Percentiles rank a stretch among this genome's conserved stretches.
phyloP scores from a whole-genome alignment of 1,284 basidiomycete genomes.

The Salmacisia buchloeana region DNA sequence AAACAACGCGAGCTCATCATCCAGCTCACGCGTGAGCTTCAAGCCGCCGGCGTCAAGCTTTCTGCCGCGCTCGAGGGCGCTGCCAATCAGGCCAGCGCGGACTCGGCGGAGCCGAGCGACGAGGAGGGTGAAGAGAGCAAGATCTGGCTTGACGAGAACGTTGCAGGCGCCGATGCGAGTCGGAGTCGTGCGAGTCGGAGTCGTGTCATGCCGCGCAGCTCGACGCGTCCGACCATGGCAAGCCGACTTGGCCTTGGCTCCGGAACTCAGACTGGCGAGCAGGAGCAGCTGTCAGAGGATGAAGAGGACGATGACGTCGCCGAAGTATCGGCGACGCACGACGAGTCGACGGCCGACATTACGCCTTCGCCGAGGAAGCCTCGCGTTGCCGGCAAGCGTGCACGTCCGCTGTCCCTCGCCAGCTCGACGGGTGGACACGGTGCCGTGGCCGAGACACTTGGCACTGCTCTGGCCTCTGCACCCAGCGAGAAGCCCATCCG shows the following conservation, averaged over 20 bases:
- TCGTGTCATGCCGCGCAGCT: conserved; percentile 12
- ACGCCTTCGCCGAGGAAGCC: conserved; percentile 3
- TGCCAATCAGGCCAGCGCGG: not conserved
- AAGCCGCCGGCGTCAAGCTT: not conserved
- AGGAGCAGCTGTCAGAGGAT: not conserved
- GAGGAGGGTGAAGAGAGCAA: not conserved
- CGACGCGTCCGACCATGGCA: conserved; percentile 16
- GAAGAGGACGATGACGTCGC: conserved; percentile 2
- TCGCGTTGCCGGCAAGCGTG: not conserved
- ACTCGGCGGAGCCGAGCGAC: not conserved
- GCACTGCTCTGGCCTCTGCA: not conserved
- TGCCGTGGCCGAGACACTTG: conserved; percentile 1
- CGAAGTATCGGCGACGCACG: not conserved
- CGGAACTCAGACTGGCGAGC: not conserved
- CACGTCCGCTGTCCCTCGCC: not conserved
- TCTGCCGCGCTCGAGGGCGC: not conserved
- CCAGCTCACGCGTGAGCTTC: not conserved
- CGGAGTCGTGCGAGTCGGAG: conserved; percentile 6
- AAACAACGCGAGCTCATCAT: not conserved
- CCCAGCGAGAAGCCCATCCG: not conserved
- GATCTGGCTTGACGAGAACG: conserved; percentile 17
- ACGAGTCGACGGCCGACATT: no score
- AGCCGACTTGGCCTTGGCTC: conserved; percentile 11
- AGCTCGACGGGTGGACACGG: not conserved
- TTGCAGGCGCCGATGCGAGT: not conserved